These are phyloP conservation scores for Coniophora puteana DNA, from an alignment of 1,284 basidiomycete species.

Conservation along the genomic window DNA sequence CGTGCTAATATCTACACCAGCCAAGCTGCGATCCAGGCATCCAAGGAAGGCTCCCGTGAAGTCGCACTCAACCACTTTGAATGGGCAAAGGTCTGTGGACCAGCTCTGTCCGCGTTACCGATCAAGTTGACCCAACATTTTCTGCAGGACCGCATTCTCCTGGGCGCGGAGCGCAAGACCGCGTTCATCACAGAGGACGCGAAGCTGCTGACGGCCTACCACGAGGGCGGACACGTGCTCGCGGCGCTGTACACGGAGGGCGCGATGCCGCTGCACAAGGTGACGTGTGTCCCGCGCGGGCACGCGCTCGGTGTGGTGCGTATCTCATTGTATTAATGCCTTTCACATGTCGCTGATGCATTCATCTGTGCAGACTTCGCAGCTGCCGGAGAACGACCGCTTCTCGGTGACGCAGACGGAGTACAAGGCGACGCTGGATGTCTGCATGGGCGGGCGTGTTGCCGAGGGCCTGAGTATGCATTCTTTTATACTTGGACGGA, in stretches of 20 bases:
- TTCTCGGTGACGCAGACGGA: constrained; percentile 70
- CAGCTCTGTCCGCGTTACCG: not conserved
- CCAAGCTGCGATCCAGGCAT: constrained; percentile 90
- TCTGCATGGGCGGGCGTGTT: constrained; percentile 89
- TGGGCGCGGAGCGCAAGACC: constrained; percentile 91
- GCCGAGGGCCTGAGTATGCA: constrained; percentile 84
- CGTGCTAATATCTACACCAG: constrained; percentile 33
- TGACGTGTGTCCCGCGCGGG: constrained; percentile 92
- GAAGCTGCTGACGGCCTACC: constrained; percentile 89
- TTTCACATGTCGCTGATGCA: constrained; percentile 10
- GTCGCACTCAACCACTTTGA: constrained; percentile 86
- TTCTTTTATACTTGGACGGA: constrained; percentile 5
- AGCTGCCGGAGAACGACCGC: constrained; percentile 82
- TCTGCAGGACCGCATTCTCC: constrained; percentile 81
- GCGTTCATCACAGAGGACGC: constrained; percentile 83
- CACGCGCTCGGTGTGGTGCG: constrained; percentile 85
- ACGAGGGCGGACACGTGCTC: constrained; percentile 94
- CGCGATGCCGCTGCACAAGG: constrained; percentile 93
- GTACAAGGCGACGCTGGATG: constrained; percentile 80
- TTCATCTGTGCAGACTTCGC: constrained; percentile 59
- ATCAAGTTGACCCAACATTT: constrained; percentile 6
- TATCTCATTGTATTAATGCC: constrained; percentile 13
- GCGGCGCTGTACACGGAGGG: constrained; percentile 89
- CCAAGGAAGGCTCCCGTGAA: constrained; percentile 71
- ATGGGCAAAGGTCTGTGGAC: constrained; percentile 83